Base-by-base conservation (phyloP, 257 asterid genomes). In the Asclepias syriaca region DNA sequence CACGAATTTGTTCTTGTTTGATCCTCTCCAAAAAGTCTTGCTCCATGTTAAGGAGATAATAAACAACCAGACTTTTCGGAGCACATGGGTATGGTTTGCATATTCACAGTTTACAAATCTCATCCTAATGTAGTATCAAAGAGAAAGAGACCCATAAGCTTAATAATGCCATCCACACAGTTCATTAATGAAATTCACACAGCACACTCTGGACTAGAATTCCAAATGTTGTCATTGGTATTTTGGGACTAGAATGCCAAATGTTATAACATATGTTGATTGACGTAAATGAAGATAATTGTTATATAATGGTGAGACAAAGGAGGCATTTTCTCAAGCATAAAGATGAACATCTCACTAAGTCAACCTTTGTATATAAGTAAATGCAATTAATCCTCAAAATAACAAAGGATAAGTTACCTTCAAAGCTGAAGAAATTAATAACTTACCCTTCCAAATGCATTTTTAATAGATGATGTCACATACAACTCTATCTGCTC, bases 401-500 rank as follows among this genome's bases (percentile, higher is more conserved):
- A 60, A 16, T 64, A 18, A 37, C 14, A 15, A 48, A 18, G 11
- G 29, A 3, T 37, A 64, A 6, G 16, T 7, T 18, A 37, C 27
- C 3, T 6, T 45, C 10, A 6, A 57, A 27, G 51, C 24, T 37
- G 1, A 21, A 74, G 21, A 40, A 66, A 24, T 66, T 32, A 71
- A 79, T 57, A 67, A 77, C 87, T 81, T 81, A 94, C 99, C 84
- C 96, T 86, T 46, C 88, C 74, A 77, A 87, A 94, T 76, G 99
- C 96, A 80, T 79, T 85, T 83, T 89, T 94, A 9, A 84, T 77
- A 57, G 99, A 94, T 76, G 97, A 91, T 70, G 89, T 81, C 73
- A 91, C 91, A 66, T 94, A 94, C 19, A 75, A 75, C 83, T 91
- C 99, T 74, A 94, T 87, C 83, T 94, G 99, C 87, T 91, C 99